Conservation (phyloP, 306 rosid species). For the Prosopis cineraria region DNA sequence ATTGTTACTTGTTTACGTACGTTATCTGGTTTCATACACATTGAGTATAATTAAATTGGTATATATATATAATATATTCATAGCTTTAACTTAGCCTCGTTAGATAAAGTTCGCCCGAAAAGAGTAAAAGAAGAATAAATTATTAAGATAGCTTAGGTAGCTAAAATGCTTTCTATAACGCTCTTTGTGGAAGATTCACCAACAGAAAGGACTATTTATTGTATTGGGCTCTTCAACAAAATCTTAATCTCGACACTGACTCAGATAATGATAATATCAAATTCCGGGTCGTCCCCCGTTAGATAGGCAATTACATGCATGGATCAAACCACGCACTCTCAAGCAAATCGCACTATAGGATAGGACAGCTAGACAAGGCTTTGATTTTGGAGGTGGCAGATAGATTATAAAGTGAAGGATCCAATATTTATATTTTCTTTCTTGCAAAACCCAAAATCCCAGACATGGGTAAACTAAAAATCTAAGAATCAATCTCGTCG, state of each 20-base stretch:
- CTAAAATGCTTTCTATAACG: slow-evolving; percentile 34
- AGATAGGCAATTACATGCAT: slow-evolving; percentile 37
- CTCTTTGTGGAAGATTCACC: slow-evolving; percentile 34
- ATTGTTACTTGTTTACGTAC: not conserved
- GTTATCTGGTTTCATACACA: not conserved
- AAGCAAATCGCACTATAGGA: not conserved
- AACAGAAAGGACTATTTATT: slow-evolving; percentile 25
- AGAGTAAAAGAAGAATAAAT: slow-evolving; percentile 18
- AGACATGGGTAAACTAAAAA: slow-evolving; percentile 28
- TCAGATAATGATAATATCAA: slow-evolving; percentile 26
- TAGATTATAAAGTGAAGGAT: slow-evolving; percentile 45
- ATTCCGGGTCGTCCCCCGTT: slow-evolving; percentile 42
- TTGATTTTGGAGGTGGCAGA: slow-evolving; percentile 33
- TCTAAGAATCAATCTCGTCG: not conserved
- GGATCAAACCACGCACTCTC: slow-evolving; percentile 45
- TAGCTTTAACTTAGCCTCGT: not conserved
- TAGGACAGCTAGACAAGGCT: slow-evolving; percentile 43
- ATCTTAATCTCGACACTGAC: slow-evolving; percentile 37
- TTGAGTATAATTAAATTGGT: not conserved
- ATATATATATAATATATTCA: not conserved
- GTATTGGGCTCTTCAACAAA: slow-evolving; percentile 36
- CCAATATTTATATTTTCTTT: slow-evolving; percentile 27
- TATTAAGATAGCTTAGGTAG: slow-evolving; percentile 16
- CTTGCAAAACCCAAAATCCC: slow-evolving; percentile 31
- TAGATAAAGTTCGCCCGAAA: slow-evolving; percentile 15